Conservation (phyloP, 2,329 filamentous ascomycete genomes). For the Botrytis pseudocinerea region DNA sequence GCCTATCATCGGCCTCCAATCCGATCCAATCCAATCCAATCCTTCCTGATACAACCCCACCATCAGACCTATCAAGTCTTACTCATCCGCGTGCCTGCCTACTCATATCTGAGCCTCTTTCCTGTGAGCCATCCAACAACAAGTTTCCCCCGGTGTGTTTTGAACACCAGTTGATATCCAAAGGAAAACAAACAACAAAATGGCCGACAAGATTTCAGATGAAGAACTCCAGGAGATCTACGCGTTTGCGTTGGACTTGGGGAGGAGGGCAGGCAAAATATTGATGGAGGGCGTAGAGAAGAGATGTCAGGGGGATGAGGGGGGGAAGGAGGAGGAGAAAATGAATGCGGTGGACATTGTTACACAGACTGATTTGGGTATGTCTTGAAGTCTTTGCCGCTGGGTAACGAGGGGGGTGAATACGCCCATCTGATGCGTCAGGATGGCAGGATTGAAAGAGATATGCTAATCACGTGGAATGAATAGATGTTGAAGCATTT, state of each 20-base stretch:
- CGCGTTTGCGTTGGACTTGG: slow-evolving; percentile 68
- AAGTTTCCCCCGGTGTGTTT: background rate
- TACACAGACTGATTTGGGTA: slow-evolving; percentile 73
- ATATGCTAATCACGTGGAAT: slow-evolving; percentile 25
- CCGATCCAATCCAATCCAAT: background rate
- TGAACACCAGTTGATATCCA: background rate
- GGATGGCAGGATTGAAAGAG: background rate
- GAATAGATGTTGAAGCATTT: slow-evolving; percentile 68
- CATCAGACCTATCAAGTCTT: background rate
- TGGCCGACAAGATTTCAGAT: slow-evolving; percentile 11
- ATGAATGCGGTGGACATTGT: slow-evolving; percentile 76
- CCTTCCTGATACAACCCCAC: slow-evolving; percentile 8
- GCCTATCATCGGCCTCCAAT: slow-evolving; percentile 15
- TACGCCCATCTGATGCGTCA: background rate
- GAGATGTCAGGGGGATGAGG: slow-evolving; percentile 42
- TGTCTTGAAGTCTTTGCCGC: slow-evolving; percentile 26
- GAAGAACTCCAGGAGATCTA: slow-evolving; percentile 65
- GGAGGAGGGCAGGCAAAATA: slow-evolving; percentile 67
- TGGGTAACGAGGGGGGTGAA: background rate
- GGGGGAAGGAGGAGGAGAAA: slow-evolving; percentile 56
- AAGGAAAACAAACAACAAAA: background rate
- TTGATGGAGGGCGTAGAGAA: slow-evolving; percentile 63
- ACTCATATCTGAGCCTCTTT: background rate
- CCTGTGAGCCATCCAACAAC: background rate
- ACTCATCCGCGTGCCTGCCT: background rate